Evolutionary conservation across 176 grass and related monocot genomes (phyloP).

Genomic region (Eragrostis nindensis): DNA sequence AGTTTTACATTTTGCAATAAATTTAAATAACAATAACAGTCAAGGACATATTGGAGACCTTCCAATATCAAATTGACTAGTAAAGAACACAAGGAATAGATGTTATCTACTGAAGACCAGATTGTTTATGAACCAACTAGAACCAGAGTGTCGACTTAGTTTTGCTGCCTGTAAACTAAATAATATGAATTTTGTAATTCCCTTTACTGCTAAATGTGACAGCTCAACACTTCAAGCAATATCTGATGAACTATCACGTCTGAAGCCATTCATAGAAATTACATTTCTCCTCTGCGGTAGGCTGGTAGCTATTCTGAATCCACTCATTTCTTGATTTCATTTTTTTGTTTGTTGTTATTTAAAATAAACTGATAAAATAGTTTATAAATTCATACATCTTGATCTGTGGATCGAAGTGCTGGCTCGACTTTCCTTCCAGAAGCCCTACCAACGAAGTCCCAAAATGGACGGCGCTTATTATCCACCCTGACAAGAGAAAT

Average conservation of each 20-base stretch:
- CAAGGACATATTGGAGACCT: not conserved
- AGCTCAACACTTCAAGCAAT: not conserved
- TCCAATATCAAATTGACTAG: not conserved
- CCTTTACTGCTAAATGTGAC: not conserved
- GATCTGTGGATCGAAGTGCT: conserved; percentile 37
- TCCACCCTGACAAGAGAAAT: conserved; percentile 48
- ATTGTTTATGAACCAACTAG: conserved; percentile 23
- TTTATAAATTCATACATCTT: conserved; percentile 64
- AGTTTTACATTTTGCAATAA: not conserved
- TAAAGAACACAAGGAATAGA: not conserved
- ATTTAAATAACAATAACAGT: not conserved
- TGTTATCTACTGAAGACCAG: conserved; percentile 15
- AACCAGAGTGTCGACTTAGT: not conserved
- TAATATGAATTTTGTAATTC: not conserved
- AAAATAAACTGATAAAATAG: conserved; percentile 1
- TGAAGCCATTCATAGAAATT: too few species aligned
- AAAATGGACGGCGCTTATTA: conserved; percentile 65
- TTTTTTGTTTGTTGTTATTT: not conserved
- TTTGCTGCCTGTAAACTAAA: not conserved
- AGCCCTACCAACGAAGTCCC: conserved; percentile 58
- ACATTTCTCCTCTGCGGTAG: not conserved
- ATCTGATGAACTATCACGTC: not conserved
- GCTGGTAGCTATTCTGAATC: too few species aligned
- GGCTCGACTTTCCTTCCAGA: conserved; percentile 48
- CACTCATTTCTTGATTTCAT: too few species aligned